Evolutionary conservation across 306 rosid species (phyloP), one percentile per base, ranked within the genome.

Genomic region (Malus fusca): DNA sequence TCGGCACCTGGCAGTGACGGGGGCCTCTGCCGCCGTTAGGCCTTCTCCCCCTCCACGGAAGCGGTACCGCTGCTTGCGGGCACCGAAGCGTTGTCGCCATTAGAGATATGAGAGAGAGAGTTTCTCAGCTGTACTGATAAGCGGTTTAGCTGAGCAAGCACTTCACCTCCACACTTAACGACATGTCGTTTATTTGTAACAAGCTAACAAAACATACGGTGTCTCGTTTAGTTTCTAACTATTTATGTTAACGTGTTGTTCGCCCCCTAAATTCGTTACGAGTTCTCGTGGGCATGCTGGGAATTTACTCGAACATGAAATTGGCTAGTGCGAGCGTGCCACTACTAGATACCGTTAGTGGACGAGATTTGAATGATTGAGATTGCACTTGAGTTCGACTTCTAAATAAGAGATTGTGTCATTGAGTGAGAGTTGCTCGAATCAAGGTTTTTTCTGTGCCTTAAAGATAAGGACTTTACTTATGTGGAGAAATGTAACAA

Each of bases 41-140:
- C 21, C 40, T 74, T 55, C 77, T 52, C 11, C 71, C 35, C 64
- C 77, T 25, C 53, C 74, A 55, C 22, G 80, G 82, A 17, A 75
- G 52, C 3, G 78, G 76, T 28, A 59, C 78, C 25, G 51, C 78
- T 13, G 77, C 65, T 22, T 64, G 78, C 0, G 81, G 75, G 8
- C 84, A 81, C 61, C 80, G 78, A 40, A 81, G 74, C 66, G 88
- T 61, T 9, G 90, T 77, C 70, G 85, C 90, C 86, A 87, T 87
- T 23, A 17, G 44, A 68, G 35, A 69, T 21, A 26, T 8, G 5
- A 4, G 46, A 18, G 26, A 26, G 23, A 48, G 8, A 35, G 37
- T 5, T 5, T 35, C 26, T 15, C 43, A 17, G 9, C 43, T 30
- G 68, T 0, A 61, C 21, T 26, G 66, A 12, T 0, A 61, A 13